phyloP scores from a whole-genome alignment of 2,329 filamentous ascomycete genomes.

The Sporothrix brunneoviolacea region DNA sequence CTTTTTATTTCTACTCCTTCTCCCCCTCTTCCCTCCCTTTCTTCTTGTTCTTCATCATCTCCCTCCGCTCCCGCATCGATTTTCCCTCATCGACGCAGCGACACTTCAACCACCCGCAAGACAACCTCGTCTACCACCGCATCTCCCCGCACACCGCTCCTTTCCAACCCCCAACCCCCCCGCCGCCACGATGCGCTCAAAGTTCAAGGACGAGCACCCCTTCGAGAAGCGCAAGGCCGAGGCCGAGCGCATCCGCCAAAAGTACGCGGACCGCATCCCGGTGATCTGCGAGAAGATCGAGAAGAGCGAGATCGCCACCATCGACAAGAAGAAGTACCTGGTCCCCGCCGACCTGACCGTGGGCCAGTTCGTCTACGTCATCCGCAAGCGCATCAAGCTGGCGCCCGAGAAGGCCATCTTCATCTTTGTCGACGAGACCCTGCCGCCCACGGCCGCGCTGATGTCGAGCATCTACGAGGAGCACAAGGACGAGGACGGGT shows the following conservation, averaged over 20 bases:
- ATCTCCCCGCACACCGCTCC: not conserved
- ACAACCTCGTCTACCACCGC: not conserved
- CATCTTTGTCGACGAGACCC: conserved; percentile 98
- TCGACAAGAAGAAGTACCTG: conserved; percentile 99
- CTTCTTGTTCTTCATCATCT: not conserved
- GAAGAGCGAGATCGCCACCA: conserved; percentile 97
- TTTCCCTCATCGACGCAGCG: not conserved
- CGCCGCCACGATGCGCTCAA: conserved; percentile 77
- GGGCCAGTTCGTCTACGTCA: conserved; percentile 97
- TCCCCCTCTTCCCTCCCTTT: not conserved
- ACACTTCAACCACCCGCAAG: too few relatives aligned
- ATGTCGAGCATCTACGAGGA: conserved; percentile 99
- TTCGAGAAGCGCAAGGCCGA: conserved; percentile 99
- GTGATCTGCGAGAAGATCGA: conserved; percentile 99
- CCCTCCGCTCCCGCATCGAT: not conserved
- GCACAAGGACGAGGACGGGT: conserved; percentile 81
- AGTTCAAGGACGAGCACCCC: conserved; percentile 99
- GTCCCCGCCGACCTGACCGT: conserved; percentile 96
- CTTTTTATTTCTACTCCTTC: not conserved
- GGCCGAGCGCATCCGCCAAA: conserved; percentile 97
- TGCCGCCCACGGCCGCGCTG: conserved; percentile 90
- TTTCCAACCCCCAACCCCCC: conserved; percentile 15
- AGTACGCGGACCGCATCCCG: conserved; percentile 96
- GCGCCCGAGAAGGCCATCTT: conserved; percentile 99
- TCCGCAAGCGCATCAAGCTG: conserved; percentile 99